phyloP scores from a whole-genome alignment of 768 basidiomycete species.

The Phaffia australis region DNA sequence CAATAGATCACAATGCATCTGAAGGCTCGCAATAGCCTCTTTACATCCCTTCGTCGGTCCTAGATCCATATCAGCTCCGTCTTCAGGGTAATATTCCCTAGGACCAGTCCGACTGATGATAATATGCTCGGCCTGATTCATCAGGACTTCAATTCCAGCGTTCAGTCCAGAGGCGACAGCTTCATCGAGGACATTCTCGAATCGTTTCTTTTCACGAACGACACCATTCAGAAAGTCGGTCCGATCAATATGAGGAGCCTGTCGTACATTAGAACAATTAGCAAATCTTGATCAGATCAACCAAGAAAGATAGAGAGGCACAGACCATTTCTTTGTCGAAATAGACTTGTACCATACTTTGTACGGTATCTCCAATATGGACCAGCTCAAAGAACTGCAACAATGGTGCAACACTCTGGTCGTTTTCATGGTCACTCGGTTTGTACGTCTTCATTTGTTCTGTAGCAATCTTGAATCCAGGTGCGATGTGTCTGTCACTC shows the following conservation, averaged over 20 bases:
- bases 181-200: slow-evolving; percentile 84
- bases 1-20: slow-evolving; percentile 79
- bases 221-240: slow-evolving; percentile 88
- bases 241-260: slow-evolving; percentile 77
- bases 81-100: slow-evolving; percentile 80
- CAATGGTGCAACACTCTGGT: slow-evolving; percentile 76
- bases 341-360: slow-evolving; percentile 94
- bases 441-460: slow-evolving; percentile 81
- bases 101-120: slow-evolving; percentile 70
- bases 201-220: slow-evolving; percentile 91
- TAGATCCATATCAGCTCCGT: slow-evolving; percentile 66
- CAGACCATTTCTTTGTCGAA: slow-evolving; percentile 89
- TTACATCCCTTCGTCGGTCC: slow-evolving; percentile 74
- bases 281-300: neutral
- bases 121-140: slow-evolving; percentile 95
- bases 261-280: neutral
- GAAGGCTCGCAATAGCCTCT: slow-evolving; percentile 80
- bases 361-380: slow-evolving; percentile 92
- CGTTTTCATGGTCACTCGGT: slow-evolving; percentile 72
- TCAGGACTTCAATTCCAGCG: slow-evolving; percentile 85
- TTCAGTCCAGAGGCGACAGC: slow-evolving; percentile 88
- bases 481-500: slow-evolving; percentile 63
- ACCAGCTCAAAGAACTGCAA: slow-evolving; percentile 96
- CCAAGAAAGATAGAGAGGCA: slow-evolving; percentile 9
- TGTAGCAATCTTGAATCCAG: slow-evolving; percentile 74